These are phyloP conservation scores for Hypoxylon crocopeplum DNA, from an alignment of 495 filamentous ascomycete species.

Conservation along the genomic window DNA sequence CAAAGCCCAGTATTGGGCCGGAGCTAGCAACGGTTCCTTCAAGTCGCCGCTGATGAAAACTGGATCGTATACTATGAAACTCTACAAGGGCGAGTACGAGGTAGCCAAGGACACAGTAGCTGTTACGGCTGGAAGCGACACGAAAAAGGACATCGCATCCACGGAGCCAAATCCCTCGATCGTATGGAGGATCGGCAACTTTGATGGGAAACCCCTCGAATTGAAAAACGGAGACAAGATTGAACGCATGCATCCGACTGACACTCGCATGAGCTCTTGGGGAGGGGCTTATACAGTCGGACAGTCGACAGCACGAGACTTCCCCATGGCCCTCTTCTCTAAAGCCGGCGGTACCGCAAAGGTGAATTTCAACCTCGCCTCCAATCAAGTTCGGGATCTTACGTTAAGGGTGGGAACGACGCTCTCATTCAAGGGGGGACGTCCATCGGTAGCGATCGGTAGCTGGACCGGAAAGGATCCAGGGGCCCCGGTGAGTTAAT, in stretches of 20 bases:
- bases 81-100: conserved; percentile 63
- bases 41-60: conserved; percentile 70
- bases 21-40: conserved; percentile 56
- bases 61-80: conserved; percentile 68
- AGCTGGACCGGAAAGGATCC: conserved; percentile 52
- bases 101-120: conserved; percentile 56
- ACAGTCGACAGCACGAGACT: conserved; percentile 49
- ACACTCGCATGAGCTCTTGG: conserved; percentile 64
- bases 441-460: conserved; percentile 55
- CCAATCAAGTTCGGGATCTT: conserved; percentile 40
- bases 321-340: conserved; percentile 68
- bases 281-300: conserved; percentile 61
- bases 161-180: conserved; percentile 52
- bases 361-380: conserved; percentile 60
- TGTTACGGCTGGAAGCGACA: conserved; percentile 54
- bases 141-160: conserved; percentile 56
- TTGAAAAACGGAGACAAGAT: conserved; percentile 66
- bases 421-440: conserved; percentile 62
- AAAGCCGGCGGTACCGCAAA: conserved; percentile 59
- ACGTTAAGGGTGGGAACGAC: conserved; percentile 65
- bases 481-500: conserved; percentile 57
- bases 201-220: conserved; percentile 63
- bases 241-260: conserved; percentile 65
- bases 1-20: conserved; percentile 67
- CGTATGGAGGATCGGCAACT: conserved; percentile 64